These are phyloP conservation scores for Pleomassaria siparia DNA, from an alignment of 2,329 filamentous ascomycete species.

Conservation along the genomic window DNA sequence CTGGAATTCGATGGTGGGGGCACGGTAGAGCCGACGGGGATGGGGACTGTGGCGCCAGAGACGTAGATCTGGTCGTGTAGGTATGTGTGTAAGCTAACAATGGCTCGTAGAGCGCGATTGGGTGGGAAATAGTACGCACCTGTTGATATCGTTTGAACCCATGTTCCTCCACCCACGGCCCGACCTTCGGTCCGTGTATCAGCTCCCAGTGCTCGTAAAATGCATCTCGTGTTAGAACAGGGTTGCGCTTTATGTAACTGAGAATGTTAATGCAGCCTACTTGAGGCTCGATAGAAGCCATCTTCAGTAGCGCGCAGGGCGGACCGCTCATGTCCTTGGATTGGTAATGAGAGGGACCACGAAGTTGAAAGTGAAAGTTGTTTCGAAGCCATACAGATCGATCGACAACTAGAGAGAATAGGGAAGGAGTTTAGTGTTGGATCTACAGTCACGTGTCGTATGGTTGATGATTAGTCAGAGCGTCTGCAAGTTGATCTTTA, in stretches of 20 bases:
- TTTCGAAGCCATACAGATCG: too few relatives aligned
- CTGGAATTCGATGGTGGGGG: constrained; percentile 21
- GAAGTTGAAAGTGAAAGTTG: too few relatives aligned
- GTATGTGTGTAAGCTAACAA: not conserved
- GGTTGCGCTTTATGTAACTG: constrained; percentile 29
- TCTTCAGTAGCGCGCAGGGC: too few relatives aligned
- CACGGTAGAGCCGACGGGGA: constrained; percentile 10
- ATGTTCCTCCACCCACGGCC: constrained; percentile 39
- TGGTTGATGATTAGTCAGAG: too few relatives aligned
- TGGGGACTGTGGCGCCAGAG: constrained; percentile 17
- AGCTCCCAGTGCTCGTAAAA: constrained; percentile 43
- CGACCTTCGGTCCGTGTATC: constrained; percentile 36
- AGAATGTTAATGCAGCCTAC: constrained; percentile 17
- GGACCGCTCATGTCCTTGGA: too few relatives aligned
- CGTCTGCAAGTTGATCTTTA: too few relatives aligned
- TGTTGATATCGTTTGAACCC: constrained; percentile 39
- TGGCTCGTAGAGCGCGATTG: not conserved
- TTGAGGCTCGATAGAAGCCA: too few relatives aligned
- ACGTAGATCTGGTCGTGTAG: constrained; percentile 15
- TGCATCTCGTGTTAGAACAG: constrained; percentile 28
- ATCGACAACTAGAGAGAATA: too few relatives aligned
- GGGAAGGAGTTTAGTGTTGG: too few relatives aligned
- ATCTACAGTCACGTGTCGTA: too few relatives aligned
- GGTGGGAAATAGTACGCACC: constrained; percentile 19
- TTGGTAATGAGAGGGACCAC: too few relatives aligned